Evolutionary conservation across 495 filamentous ascomycete species (phyloP).

Genomic region (Aspergillus panamensis): DNA sequence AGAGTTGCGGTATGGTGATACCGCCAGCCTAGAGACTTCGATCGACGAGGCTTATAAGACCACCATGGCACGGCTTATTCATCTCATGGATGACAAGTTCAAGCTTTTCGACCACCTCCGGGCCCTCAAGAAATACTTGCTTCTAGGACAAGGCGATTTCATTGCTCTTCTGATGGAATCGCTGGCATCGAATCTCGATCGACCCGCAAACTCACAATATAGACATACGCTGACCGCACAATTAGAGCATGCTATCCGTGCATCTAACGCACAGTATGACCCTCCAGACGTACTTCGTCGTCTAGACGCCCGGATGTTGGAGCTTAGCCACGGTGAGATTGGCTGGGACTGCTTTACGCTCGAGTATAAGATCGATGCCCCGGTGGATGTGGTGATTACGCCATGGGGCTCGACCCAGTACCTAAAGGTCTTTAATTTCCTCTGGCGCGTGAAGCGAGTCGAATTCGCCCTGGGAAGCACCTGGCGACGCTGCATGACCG

Average conservation of each 20-base stretch:
- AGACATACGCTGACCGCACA: conserved; percentile 95
- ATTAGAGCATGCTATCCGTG: conserved; percentile 93
- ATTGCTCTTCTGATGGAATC: conserved; percentile 98
- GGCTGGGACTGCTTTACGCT: conserved; percentile 99
- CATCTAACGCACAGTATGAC: conserved; percentile 96
- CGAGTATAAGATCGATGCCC: conserved; percentile 97
- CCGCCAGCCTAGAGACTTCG: conserved; percentile 80
- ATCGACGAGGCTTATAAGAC: conserved; percentile 98
- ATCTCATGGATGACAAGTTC: conserved; percentile 91
- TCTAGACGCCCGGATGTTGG: conserved; percentile 93
- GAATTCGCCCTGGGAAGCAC: conserved; percentile 88
- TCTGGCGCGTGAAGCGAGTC: conserved; percentile 97
- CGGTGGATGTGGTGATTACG: conserved; percentile 95
- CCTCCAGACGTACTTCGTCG: conserved; percentile 86
- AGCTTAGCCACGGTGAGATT: conserved; percentile 92
- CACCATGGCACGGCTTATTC: conserved; percentile 92
- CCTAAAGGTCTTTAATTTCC: conserved; percentile 98
- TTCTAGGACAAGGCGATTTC: conserved; percentile 95
- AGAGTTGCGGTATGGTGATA: conserved; percentile 91
- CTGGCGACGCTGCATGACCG: conserved; percentile 96
- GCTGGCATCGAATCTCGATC: conserved; percentile 83
- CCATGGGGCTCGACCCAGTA: conserved; percentile 93
- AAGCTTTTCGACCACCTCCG: conserved; percentile 87
- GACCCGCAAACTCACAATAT: conserved; percentile 92
- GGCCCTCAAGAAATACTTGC: conserved; percentile 90